Evolutionary conservation across 495 filamentous ascomycete genomes (phyloP).

Genomic region (Xylaria venustula): DNA sequence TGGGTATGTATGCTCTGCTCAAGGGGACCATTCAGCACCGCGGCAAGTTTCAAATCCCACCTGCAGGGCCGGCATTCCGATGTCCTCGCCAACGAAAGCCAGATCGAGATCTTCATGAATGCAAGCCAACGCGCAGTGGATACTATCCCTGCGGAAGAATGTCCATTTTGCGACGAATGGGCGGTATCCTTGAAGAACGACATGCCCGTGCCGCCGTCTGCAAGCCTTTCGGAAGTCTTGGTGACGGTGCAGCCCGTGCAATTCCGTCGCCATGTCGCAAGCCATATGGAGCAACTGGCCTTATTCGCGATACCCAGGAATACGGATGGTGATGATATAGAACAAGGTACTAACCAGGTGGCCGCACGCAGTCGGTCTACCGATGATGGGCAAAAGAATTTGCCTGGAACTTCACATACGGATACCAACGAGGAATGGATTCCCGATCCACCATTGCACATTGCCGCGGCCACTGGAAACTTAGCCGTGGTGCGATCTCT

Average conservation of each 20-base stretch:
- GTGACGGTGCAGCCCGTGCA: not conserved
- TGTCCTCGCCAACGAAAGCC: not conserved
- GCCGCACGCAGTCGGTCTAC: too few species aligned
- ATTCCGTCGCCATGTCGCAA: not conserved
- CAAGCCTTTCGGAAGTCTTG: too few species aligned
- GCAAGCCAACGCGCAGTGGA: not conserved
- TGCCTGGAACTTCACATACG: too few species aligned
- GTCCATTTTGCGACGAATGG: not conserved
- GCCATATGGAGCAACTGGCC: not conserved
- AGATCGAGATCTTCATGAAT: not conserved
- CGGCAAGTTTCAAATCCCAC: not conserved
- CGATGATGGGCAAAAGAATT: too few species aligned
- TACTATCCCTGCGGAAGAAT: not conserved
- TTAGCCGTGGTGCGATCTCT: too few species aligned
- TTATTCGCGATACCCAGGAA: too few species aligned
- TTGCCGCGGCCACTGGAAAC: too few species aligned
- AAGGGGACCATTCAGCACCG: not conserved
- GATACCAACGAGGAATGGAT: too few species aligned
- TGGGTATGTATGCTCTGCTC: not conserved
- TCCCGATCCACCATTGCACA: too few species aligned
- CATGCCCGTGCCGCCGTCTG: not conserved
- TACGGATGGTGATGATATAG: too few species aligned
- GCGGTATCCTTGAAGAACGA: not conserved
- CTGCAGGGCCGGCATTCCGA: not conserved
- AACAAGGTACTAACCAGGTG: too few species aligned